These are phyloP conservation scores for Lactifluus volemus DNA, from an alignment of 768 basidiomycete species.

Conservation along the genomic window DNA sequence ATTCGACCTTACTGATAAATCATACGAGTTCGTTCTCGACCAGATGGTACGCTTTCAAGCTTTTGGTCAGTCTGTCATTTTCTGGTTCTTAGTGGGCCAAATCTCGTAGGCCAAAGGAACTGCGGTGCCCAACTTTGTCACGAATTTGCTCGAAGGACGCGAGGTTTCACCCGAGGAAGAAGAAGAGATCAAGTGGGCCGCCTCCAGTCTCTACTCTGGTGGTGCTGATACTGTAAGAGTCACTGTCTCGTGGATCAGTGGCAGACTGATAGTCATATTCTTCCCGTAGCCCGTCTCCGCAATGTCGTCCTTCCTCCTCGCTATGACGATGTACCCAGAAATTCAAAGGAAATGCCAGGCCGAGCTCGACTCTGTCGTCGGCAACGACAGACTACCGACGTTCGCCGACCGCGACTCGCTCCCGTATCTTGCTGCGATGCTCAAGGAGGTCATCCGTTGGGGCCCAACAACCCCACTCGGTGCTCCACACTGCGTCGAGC, in stretches of 20 bases:
- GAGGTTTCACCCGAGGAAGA: slow-evolving; percentile 13
- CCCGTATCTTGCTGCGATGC: slow-evolving; percentile 19
- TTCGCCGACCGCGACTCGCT: slow-evolving; percentile 19
- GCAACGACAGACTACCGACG: slow-evolving; percentile 17
- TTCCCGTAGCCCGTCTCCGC: slow-evolving; percentile 21
- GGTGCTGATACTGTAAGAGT: slow-evolving; percentile 21
- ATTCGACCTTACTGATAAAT: slow-evolving; percentile 13
- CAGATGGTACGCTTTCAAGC: slow-evolving; percentile 10
- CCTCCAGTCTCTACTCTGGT: slow-evolving; percentile 22
- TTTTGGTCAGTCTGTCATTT: not conserved
- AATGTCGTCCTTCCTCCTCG: slow-evolving; percentile 24
- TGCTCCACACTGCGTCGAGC: slow-evolving; percentile 29
- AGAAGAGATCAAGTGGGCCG: slow-evolving; percentile 22
- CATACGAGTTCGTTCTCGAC: slow-evolving; percentile 15
- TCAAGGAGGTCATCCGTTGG: slow-evolving; percentile 23
- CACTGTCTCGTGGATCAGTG: too few species aligned
- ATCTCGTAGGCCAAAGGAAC: slow-evolving; percentile 16
- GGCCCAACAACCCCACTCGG: slow-evolving; percentile 21
- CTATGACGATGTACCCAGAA: slow-evolving; percentile 24
- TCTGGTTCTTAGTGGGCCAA: not conserved
- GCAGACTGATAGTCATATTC: not conserved
- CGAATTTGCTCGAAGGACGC: slow-evolving; percentile 14
- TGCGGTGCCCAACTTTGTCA: slow-evolving; percentile 15
- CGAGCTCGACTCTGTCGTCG: slow-evolving; percentile 23
- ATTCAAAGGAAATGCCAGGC: slow-evolving; percentile 20